Evolutionary conservation across 2,329 filamentous ascomycete species (phyloP).

Genomic region (Sporothrix curviconia): DNA sequence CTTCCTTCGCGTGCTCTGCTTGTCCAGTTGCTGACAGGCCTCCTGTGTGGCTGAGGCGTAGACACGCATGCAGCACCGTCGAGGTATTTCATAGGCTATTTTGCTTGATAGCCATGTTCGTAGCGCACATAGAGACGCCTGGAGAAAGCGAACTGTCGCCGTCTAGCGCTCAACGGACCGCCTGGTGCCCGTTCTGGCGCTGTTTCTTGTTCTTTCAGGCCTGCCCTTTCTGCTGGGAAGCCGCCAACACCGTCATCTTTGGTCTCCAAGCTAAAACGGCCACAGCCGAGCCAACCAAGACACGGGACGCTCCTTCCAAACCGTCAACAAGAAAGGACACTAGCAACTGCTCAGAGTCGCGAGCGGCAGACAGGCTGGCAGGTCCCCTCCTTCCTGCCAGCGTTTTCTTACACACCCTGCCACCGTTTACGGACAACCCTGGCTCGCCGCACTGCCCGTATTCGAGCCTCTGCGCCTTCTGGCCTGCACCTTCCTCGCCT

Average conservation of each 20-base stretch:
- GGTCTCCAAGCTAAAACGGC: constrained; percentile 1
- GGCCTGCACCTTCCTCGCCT: no score
- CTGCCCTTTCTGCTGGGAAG: background rate
- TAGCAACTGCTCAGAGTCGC: no score
- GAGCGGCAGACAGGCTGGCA: background rate
- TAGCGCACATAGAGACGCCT: background rate
- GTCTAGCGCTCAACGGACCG: constrained; percentile 3
- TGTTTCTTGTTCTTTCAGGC: background rate
- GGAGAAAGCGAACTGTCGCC: background rate
- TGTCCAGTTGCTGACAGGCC: constrained; percentile 3
- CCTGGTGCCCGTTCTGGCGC: constrained; percentile 8
- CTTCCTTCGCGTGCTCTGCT: background rate
- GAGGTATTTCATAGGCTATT: no score
- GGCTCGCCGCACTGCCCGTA: no score
- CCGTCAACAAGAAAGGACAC: no score
- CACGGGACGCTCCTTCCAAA: background rate
- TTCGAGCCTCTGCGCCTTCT: no score
- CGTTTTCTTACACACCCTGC: background rate
- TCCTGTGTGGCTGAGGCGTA: constrained; percentile 1
- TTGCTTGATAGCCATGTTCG: background rate
- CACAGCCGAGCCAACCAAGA: constrained; percentile 7
- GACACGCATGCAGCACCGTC: no score
- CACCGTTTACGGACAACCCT: background rate
- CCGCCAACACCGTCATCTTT: background rate
- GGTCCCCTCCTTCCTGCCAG: background rate